Base-by-base conservation (phyloP, 495 filamentous ascomycete species). In the Hypoxylon rickii region DNA sequence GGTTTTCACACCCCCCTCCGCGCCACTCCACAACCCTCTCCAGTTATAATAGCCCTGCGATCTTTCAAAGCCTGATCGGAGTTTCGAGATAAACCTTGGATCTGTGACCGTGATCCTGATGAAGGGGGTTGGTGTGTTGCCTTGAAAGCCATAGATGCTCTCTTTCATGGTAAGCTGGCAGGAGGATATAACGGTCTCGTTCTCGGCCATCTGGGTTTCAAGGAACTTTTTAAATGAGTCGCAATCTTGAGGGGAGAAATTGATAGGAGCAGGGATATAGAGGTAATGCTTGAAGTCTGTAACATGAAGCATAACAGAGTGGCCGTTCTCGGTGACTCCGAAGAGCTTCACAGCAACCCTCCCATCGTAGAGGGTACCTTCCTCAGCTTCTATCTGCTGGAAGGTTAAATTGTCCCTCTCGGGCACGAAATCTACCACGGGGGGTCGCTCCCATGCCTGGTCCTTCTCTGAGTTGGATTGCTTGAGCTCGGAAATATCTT, bases 201-300 rank as follows among this genome's bases (percentile, higher is more conserved):
- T 76, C 51, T 86, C 77, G 8, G 78, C 85, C 10, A 96, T 55
- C 63, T 88, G 84, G 1, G 75, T 73, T 52, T 99, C 92, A 12
- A 99, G 81, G 63, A 83, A 96, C 1, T 76, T 67, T 66, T 83
- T 83, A 76, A 87, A 99, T 1, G 80, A 75, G 1, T 86, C 79
- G 68, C 90, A 91, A 66, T 97, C 89, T 4, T 81, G 76, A 50
- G 83, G 82, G 10, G 79, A 79, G 72, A 99, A 99, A 16, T 79
- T 80, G 3, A 92, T 76, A 0, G 94, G 94, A 1, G 94, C 94
- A 7, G 90, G 86, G 39, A 97, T 85, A 64, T 96, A 99, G 43
- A 99, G 83, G 64, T 99, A 99, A 70, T 97, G 94, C 52, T 89
- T 84, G 71, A 99, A 99, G 67, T 89, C 90, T 4, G 89, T 96